phyloP scores from a whole-genome alignment of 2,329 filamentous ascomycete genomes.

The Ascochyta koolunga region DNA sequence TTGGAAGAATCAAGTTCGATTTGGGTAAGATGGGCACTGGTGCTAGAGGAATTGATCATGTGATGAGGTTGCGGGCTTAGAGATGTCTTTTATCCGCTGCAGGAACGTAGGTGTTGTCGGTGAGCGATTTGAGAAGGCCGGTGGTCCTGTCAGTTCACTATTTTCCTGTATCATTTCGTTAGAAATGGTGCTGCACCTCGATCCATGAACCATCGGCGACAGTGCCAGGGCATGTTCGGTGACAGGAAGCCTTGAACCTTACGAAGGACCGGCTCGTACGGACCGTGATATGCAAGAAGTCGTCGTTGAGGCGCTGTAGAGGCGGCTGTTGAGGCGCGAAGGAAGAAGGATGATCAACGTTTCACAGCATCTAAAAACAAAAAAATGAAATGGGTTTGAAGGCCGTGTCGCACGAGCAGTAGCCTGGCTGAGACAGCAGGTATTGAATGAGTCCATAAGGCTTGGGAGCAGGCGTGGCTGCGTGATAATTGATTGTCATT shows the following conservation, averaged over 20 bases:
- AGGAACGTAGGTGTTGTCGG: not conserved
- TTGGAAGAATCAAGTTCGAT: not conserved
- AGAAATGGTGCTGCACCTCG: not conserved
- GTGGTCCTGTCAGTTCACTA: not conserved
- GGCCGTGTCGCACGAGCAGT: not conserved
- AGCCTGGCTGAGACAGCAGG: not conserved
- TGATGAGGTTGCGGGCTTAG: not conserved
- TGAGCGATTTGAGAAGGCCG: not conserved
- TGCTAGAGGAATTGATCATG: not conserved
- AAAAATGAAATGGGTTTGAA: not conserved
- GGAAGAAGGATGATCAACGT: not conserved
- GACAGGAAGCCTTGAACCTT: not conserved
- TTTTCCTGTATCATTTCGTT: not conserved
- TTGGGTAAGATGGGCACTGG: conserved; percentile 2
- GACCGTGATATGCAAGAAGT: not conserved
- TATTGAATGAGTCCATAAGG: not conserved
- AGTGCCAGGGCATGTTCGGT: not conserved
- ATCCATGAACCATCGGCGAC: not conserved
- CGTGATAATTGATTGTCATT: conserved; percentile 15
- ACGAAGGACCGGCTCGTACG: not conserved
- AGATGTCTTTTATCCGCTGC: not conserved
- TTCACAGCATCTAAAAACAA: conserved; percentile 1
- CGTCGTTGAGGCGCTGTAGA: not conserved
- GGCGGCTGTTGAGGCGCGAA: not conserved
- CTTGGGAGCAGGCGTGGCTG: conserved; percentile 3